Percentiles rank a stretch among this genome's conserved stretches.
Evolutionary conservation across 2,329 filamentous ascomycete genomes (phyloP).

Genomic region (Botrytis hyacinthi): DNA sequence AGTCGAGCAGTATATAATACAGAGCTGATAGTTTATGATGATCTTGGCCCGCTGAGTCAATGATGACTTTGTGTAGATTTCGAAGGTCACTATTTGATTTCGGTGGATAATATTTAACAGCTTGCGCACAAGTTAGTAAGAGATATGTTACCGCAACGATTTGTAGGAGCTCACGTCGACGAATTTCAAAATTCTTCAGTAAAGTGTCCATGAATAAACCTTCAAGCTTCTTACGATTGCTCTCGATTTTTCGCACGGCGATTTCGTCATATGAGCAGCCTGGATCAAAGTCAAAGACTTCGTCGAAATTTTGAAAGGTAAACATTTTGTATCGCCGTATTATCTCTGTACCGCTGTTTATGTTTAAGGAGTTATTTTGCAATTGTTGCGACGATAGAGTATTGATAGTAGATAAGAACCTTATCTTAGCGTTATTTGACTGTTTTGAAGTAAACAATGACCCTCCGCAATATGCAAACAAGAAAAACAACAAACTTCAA

Average conservation of each 20-base stretch:
- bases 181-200: conserved; percentile 65
- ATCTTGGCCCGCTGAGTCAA: conserved; percentile 59
- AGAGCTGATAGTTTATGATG: conserved; percentile 81
- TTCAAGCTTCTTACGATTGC: conserved; percentile 64
- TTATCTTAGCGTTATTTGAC: conserved; percentile 30
- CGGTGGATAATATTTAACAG: conserved; percentile 70
- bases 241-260: conserved; percentile 60
- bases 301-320: conserved; percentile 64
- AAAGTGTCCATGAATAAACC: conserved; percentile 81
- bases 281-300: conserved; percentile 62
- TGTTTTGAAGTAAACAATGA: conserved; percentile 23
- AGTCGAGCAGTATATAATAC: conserved; percentile 80
- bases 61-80: conserved; percentile 68
- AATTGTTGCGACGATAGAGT: background rate
- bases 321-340: conserved; percentile 47
- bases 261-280: conserved; percentile 62
- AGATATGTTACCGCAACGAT: conserved; percentile 6
- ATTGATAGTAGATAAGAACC: conserved; percentile 22
- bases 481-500: conserved; percentile 14
- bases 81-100: conserved; percentile 65
- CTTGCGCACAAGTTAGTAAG: conserved; percentile 36
- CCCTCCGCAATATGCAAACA: conserved; percentile 10
- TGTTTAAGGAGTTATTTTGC: conserved; percentile 3
- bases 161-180: conserved; percentile 55
- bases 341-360: background rate